Base-by-base conservation (phyloP, 1,139 yeast species). In the Kodamaea derodonti region DNA sequence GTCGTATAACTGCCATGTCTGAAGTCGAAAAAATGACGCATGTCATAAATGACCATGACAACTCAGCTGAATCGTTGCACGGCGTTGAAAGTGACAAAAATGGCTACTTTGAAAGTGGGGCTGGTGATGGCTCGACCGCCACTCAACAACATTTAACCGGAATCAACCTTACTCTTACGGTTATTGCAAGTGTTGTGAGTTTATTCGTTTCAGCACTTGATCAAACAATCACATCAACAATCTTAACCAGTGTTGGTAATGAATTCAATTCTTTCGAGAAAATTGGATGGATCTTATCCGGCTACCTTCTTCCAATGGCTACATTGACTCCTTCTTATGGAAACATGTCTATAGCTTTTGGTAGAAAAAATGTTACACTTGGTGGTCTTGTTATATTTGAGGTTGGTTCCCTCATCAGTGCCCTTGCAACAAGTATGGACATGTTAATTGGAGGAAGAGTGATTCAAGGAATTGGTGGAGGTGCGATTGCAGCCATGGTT, bases 391-490 rank as follows among this genome's bases (percentile, higher is more conserved):
- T 72, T 8, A 49, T 81, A 2, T 82, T 82, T 47, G 83, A 78
- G 49, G 48, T 71, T 3, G 88, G 88, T 0, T 78, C 86, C 2
- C 62, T 82, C 34, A 57, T 81, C 4, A 65, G 78, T 23, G 90
- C 80, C 0, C 52, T 80, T 5, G 63, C 88, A 0, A 62, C 54
- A 13, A 65, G 66, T 25, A 79, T 81, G 78, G 62, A 69, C 43
- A 71, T 74, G 67, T 58, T 83, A 34, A 79, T 83, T 40, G 86
- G 78, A 1, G 90, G 87, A 1, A 65, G 92, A 45, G 80, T 79
- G 5, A 60, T 83, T 24, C 79, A 81, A 34, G 92, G 92, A 35
- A 49, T 78, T 9, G 92, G 92, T 12, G 88, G 83, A 7, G 84
- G 86, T 25, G 84, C 85, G 9, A 69, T 81, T 28, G 78, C 76